phyloP scores from a whole-genome alignment of 306 rosid species.

The Aeschynomene evenia region DNA sequence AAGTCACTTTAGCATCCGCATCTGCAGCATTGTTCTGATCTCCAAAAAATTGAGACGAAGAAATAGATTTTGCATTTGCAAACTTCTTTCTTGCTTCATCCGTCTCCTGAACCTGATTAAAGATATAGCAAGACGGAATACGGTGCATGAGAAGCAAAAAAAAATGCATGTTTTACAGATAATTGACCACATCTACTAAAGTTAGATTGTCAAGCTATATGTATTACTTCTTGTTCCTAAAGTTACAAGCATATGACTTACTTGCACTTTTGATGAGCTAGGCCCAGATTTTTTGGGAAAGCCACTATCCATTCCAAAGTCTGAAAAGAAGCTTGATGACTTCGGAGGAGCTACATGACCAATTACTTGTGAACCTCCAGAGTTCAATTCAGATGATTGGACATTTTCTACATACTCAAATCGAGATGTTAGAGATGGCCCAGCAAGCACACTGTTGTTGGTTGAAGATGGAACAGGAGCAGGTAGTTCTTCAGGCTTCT shows the following conservation, averaged over 20 bases:
- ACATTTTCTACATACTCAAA: slow-evolving; percentile 89
- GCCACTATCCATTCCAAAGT: slow-evolving; percentile 92
- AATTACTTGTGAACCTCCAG: slow-evolving; percentile 51
- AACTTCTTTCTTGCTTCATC: slow-evolving; percentile 98
- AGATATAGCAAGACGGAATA: slow-evolving; percentile 8
- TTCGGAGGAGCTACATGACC: slow-evolving; percentile 81
- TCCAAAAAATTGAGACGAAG: slow-evolving; percentile 93
- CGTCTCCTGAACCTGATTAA: slow-evolving; percentile 65
- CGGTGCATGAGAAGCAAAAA: neutral
- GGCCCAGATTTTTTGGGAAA: slow-evolving; percentile 66
- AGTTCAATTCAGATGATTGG: slow-evolving; percentile 62
- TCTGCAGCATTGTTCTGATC: slow-evolving; percentile 76
- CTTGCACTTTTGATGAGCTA: slow-evolving; percentile 73
- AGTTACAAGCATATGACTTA: slow-evolving; percentile 36
- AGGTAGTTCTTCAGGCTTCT: slow-evolving; percentile 86
- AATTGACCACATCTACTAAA: neutral
- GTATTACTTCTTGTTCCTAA: too few species aligned
- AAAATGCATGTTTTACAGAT: neutral
- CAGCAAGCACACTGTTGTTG: slow-evolving; percentile 47
- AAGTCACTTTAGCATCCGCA: slow-evolving; percentile 60
- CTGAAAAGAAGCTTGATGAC: slow-evolving; percentile 87
- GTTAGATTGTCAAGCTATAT: too few species aligned
- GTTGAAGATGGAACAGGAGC: slow-evolving; percentile 55
- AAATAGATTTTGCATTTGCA: slow-evolving; percentile 91
- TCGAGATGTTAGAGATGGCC: slow-evolving; percentile 62